Evolutionary conservation across 192 early-diverging fungal species (phyloP).

Genomic region (Coemansia reversa): DNA sequence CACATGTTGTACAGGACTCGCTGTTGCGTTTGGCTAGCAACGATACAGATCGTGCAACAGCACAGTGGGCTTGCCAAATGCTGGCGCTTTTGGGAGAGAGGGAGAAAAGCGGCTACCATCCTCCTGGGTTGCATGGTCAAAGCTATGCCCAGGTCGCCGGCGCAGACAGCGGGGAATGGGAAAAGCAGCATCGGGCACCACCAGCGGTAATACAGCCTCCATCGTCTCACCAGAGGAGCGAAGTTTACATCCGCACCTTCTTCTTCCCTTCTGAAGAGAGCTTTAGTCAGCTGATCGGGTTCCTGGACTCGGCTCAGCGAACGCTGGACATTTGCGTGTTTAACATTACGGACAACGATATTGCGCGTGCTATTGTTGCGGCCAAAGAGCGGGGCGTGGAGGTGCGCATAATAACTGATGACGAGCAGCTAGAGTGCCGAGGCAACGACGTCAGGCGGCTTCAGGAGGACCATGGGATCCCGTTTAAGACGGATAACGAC

Average conservation of each 20-base stretch:
- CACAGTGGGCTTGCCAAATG: constrained; percentile 50
- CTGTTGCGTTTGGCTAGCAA: constrained; percentile 35
- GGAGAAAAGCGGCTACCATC: constrained; percentile 20
- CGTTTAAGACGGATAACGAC: constrained; percentile 56
- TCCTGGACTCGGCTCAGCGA: constrained; percentile 54
- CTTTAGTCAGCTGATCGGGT: constrained; percentile 56
- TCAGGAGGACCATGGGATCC: constrained; percentile 46
- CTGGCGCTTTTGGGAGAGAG: constrained; percentile 26
- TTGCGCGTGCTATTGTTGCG: constrained; percentile 63
- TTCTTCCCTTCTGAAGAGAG: constrained; percentile 68
- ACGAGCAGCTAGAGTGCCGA: constrained; percentile 59
- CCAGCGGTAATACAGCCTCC: constrained; percentile 9
- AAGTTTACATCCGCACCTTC: constrained; percentile 44
- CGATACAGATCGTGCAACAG: constrained; percentile 29
- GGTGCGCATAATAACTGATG: constrained; percentile 73
- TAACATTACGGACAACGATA: constrained; percentile 71
- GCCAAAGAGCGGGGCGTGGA: constrained; percentile 58
- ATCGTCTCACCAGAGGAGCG: constrained; percentile 10
- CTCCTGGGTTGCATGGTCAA: constrained; percentile 19
- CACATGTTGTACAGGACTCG: constrained; percentile 30
- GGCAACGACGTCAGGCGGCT: constrained; percentile 61
- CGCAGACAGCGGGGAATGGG: constrained; percentile 24
- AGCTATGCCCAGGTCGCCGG: constrained; percentile 36
- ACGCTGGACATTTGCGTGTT: constrained; percentile 73
- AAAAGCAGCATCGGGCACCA: constrained; percentile 18